These are phyloP conservation scores for Trichoderma endophyticum DNA, from an alignment of 2,329 filamentous ascomycete genomes.

Conservation along the genomic window DNA sequence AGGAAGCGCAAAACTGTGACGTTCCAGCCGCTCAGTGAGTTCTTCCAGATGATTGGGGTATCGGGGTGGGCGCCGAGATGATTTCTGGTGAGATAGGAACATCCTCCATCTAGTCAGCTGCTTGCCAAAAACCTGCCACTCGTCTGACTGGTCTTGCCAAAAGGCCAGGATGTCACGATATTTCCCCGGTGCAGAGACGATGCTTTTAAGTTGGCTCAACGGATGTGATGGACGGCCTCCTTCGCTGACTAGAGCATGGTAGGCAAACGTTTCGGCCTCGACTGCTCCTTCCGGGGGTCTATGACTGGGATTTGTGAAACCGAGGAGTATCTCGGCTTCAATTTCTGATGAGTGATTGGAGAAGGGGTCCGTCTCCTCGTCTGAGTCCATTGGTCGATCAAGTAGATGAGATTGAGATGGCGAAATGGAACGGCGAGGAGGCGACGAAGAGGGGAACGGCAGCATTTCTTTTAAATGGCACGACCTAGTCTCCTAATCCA, in stretches of 20 bases:
- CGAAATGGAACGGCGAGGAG: not conserved
- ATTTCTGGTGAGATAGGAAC: conserved; percentile 11
- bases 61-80: not conserved
- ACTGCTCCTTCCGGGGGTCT: not conserved
- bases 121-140: conserved; percentile 17
- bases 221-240: conserved; percentile 19
- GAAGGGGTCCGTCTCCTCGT: not conserved
- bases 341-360: not conserved
- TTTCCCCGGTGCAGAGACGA: not conserved
- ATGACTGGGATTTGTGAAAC: not conserved
- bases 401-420: not conserved
- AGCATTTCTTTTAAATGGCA: not conserved
- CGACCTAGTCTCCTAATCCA: not conserved
- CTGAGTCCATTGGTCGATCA: not conserved
- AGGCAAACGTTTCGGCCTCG: not conserved
- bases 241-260: conserved; percentile 12
- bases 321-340: not conserved
- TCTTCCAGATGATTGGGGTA: conserved; percentile 9
- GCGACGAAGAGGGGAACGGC: not conserved
- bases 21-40: conserved; percentile 1
- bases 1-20: conserved; percentile 9
- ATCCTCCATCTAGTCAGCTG: conserved; percentile 13
- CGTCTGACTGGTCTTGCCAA: conserved; percentile 14
- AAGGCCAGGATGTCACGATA: conserved; percentile 16
- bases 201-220: not conserved